Conservation (phyloP, 192 early-diverging fungal species). For the Paraglomus occultum region DNA sequence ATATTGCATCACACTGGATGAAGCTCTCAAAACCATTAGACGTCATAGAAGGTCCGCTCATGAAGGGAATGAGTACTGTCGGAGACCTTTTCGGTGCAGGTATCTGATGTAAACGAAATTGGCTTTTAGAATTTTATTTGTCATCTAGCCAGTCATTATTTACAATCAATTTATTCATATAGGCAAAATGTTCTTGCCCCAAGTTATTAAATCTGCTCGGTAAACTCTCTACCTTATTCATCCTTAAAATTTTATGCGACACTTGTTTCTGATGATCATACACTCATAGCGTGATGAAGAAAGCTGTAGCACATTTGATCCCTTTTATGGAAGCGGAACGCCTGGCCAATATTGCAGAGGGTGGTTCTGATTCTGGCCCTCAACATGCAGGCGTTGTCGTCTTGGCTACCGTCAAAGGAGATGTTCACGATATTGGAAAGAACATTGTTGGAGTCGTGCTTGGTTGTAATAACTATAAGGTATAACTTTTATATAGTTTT, state of each 20-base stretch:
- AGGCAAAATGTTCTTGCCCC: slow-evolving; percentile 98
- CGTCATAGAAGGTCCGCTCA: slow-evolving; percentile 95
- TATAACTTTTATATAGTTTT: background rate
- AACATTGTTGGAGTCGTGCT: slow-evolving; percentile 97
- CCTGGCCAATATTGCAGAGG: slow-evolving; percentile 63
- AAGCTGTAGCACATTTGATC: slow-evolving; percentile 94
- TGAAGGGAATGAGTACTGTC: slow-evolving; percentile 92
- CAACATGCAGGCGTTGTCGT: slow-evolving; percentile 88
- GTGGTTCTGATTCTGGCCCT: slow-evolving; percentile 58
- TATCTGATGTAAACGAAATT: background rate
- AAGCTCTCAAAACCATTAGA: slow-evolving; percentile 88
- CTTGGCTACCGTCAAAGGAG: slow-evolving; percentile 95
- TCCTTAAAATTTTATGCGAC: background rate
- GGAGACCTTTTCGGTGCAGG: slow-evolving; percentile 88
- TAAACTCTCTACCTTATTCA: slow-evolving; percentile 31
- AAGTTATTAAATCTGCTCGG: slow-evolving; percentile 94
- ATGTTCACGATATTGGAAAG: slow-evolving; percentile 98
- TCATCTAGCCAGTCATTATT: background rate
- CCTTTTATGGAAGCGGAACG: slow-evolving; percentile 94
- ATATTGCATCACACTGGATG: slow-evolving; percentile 37
- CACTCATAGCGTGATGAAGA: slow-evolving; percentile 85
- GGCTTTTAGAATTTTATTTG: background rate
- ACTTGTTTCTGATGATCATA: slow-evolving; percentile 1
- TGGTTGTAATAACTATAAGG: slow-evolving; percentile 94
- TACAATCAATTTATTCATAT: slow-evolving; percentile 14